Base-by-base conservation (phyloP, 1,139 yeast genomes). In the Candida neerlandica region DNA sequence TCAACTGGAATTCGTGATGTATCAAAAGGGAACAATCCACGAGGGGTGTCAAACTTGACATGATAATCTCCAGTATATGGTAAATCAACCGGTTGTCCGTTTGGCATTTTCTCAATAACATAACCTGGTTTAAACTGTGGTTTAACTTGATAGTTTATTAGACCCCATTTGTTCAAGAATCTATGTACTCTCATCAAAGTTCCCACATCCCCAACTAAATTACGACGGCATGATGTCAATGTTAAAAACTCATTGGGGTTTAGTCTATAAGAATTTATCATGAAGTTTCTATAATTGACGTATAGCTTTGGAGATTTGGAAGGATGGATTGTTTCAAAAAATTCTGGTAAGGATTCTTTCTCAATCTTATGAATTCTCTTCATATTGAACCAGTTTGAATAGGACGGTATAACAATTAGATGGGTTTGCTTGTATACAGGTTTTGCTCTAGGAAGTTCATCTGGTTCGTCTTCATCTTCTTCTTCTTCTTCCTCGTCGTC, bases 151-250 rank as follows among this genome's bases (percentile, higher is more conserved):
- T 95, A 95, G 67, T 95, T 95, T 50, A 95, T 90, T 51, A 95
- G 75, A 0, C 99, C 99, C 99, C 99, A 95, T 66, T 88, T 89
- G 63, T 84, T 92, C 55, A 95, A 75, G 63, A 95, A 94, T 55
- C 89, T 82, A 65, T 91, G 97, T 10, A 94, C 83, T 56, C 99
- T 80, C 81, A 94, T 84, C 53, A 95, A 80, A 1, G 97, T 86
- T 16, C 97, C 96, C 10, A 92, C 98, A 72, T 95, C 99, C 39
- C 99, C 99, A 19, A 91, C 95, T 54, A 95, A 78, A 62, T 92
- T 94, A 62, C 99, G 84, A 61, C 99, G 85, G 52, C 96, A 89
- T 0, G 98, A 95, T 0, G 99, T 94, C 49, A 91, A 87, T 0
- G 97, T 90, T 46, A 94, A 77, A 62, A 89, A 92, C 67, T 94